Percentiles rank a stretch among this genome's conserved stretches.
Evolutionary conservation across 176 grass and related monocot genomes (phyloP).

Genomic region (Puya raimondii): DNA sequence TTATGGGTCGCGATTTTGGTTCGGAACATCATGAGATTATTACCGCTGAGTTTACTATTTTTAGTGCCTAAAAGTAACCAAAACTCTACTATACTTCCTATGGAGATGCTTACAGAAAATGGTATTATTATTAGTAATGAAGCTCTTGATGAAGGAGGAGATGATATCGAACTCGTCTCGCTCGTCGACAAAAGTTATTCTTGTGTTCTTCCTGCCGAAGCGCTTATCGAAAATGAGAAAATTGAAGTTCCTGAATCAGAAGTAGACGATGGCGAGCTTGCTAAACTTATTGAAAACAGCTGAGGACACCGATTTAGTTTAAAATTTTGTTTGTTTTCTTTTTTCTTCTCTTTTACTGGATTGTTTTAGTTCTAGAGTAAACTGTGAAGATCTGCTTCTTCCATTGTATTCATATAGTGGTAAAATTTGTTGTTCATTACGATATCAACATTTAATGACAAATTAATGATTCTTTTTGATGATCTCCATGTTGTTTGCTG

Average conservation of each 20-base stretch:
- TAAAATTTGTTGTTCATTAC: too few species aligned
- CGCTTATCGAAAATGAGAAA: constrained; percentile 6
- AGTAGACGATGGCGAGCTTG: constrained; percentile 35
- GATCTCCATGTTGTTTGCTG: too few species aligned
- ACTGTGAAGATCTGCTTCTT: too few species aligned
- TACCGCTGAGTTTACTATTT: constrained; percentile 60
- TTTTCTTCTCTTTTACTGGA: too few species aligned
- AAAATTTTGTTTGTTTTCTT: too few species aligned
- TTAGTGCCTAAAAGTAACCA: constrained; percentile 55
- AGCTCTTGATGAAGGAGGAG: constrained; percentile 10
- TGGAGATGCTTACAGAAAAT: constrained; percentile 38
- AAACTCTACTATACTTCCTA: constrained; percentile 52
- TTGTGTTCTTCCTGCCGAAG: background rate
- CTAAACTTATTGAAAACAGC: constrained; percentile 38
- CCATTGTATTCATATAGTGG: too few species aligned
- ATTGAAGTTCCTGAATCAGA: constrained; percentile 17
- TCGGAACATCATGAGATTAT: constrained; percentile 53
- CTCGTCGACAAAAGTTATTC: constrained; percentile 17
- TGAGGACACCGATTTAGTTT: constrained; percentile 7
- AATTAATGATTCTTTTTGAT: too few species aligned
- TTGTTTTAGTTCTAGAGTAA: too few species aligned
- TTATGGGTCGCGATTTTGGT: constrained; percentile 66
- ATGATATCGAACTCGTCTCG: constrained; percentile 37
- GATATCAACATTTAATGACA: too few species aligned
- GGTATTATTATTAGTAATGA: constrained; percentile 2